Evolutionary conservation across 164 flowering plant species (phyloP).

Genomic region (Hamamelis virginiana): DNA sequence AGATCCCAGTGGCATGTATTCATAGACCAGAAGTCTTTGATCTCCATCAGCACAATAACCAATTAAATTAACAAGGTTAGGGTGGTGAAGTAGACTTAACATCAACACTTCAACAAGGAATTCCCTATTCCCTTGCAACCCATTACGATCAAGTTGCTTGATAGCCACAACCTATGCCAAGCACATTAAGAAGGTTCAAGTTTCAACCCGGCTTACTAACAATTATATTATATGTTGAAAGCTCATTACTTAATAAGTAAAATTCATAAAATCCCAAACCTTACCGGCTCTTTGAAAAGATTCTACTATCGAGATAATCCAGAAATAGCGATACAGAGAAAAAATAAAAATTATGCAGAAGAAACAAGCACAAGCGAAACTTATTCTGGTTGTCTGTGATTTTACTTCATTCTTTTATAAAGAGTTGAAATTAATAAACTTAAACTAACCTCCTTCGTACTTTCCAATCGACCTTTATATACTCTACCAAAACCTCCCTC

Average conservation of each 20-base stretch:
- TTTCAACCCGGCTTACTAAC: not conserved
- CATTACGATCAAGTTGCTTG: slow-evolving; percentile 42
- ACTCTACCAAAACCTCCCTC: slow-evolving; percentile 51
- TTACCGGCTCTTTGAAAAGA: not conserved
- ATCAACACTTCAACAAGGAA: slow-evolving; percentile 43
- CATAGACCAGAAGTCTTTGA: slow-evolving; percentile 44
- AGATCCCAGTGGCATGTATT: slow-evolving; percentile 42
- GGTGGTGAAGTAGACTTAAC: slow-evolving; percentile 42
- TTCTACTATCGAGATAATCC: not conserved
- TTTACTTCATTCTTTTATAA: not conserved
- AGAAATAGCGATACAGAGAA: not conserved
- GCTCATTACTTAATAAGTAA: not conserved
- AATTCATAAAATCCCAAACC: not conserved
- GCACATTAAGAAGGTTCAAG: not conserved
- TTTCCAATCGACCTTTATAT: slow-evolving; percentile 36
- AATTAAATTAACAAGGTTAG: slow-evolving; percentile 39
- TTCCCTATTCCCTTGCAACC: slow-evolving; percentile 43
- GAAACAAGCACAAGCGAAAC: not conserved
- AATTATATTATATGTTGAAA: not conserved
- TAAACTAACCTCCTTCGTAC: slow-evolving; percentile 32
- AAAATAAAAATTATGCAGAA: not conserved
- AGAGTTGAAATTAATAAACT: not conserved
- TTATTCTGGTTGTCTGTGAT: not conserved
- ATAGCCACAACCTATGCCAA: slow-evolving; percentile 32
- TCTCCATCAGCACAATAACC: slow-evolving; percentile 52